Evolutionary conservation across 1,139 yeast species (phyloP), one percentile per base, ranked within the genome.

Genomic region (Spathaspora sp.): DNA sequence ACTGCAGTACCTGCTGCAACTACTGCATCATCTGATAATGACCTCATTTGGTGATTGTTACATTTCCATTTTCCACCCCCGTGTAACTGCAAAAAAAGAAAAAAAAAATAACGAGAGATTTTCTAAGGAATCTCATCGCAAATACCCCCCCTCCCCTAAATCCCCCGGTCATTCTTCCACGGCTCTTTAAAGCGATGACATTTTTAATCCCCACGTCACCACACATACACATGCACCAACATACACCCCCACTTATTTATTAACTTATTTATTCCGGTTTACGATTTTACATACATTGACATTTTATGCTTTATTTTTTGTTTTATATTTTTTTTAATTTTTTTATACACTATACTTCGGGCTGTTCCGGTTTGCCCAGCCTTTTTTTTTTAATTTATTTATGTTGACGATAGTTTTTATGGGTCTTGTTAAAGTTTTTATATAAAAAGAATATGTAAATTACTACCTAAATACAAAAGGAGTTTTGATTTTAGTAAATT

Each of bases 1-100:
- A 68, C 45, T 36, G 48, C 43, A 38, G 16, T 17, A 23, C 15
- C 38, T 20, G 13, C 17, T 20, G 16, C 38, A 11, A 18, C 26
- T 36, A 16, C 39, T 7, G 8, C 39, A 20, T 10, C 26, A 24
- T 37, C 39, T 20, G 39, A 20, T 20, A 37, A 37, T 24, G 18
- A 31, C 36, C 36, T 31, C 36, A 31, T 31, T 15, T 31, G 36
- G 36, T 31, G 36, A 31, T 13, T 31, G 29, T 26, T 26, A 11
- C 23, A 26, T 5, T 13, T 31, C 36, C 23, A 26, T 5, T 13
- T 31, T 18, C 13, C 34, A 13, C 34, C 36, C 36, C 36, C 36
- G 2, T 31, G 18, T 13, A 11, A n/a, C n/a, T 15, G 16, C 36
- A 31, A 13, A n/a, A n/a, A n/a, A 15, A 13, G 36, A 15, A 31